Evolutionary conservation across 176 grass and related monocot genomes (phyloP).

Genomic region (Zoysia pacifica): DNA sequence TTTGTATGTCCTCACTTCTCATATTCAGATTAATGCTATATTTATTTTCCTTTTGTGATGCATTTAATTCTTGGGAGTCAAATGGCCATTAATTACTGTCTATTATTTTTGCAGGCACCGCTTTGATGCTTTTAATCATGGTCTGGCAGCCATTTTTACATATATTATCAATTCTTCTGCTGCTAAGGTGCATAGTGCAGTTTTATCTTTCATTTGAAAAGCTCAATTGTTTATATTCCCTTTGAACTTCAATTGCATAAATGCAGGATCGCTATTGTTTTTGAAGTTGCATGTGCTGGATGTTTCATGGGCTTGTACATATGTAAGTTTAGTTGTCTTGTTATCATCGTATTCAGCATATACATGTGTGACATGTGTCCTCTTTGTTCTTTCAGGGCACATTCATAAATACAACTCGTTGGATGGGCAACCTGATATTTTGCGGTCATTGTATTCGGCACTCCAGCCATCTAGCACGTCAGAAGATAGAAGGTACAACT

Average conservation of each 20-base stretch:
- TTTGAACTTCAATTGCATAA: conserved; percentile 26
- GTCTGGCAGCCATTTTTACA: conserved; percentile 74
- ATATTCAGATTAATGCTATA: conserved; percentile 1
- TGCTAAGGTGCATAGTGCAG: conserved; percentile 65
- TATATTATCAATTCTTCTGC: conserved; percentile 61
- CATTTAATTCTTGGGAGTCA: conserved; percentile 15
- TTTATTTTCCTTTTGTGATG: neutral
- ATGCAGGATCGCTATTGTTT: conserved; percentile 70
- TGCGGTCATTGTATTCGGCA: conserved; percentile 90
- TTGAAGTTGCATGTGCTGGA: conserved; percentile 77
- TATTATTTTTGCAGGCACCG: conserved; percentile 62
- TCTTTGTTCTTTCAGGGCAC: conserved; percentile 59
- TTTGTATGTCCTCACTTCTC: conserved; percentile 29
- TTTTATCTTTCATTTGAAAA: conserved; percentile 19
- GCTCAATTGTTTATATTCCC: conserved; percentile 1
- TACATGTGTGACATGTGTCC: neutral
- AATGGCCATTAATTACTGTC: conserved; percentile 13
- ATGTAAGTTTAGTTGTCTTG: conserved; percentile 57
- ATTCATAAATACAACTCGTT: conserved; percentile 94
- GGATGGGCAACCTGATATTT: conserved; percentile 79
- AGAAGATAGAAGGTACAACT: conserved; percentile 75
- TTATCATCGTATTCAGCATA: conserved; percentile 10
- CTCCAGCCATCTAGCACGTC: conserved; percentile 78
- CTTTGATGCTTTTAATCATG: conserved; percentile 82
- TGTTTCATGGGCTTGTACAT: conserved; percentile 96